Base-by-base conservation (phyloP, 1,139 yeast species). In the Pichia sp. region DNA sequence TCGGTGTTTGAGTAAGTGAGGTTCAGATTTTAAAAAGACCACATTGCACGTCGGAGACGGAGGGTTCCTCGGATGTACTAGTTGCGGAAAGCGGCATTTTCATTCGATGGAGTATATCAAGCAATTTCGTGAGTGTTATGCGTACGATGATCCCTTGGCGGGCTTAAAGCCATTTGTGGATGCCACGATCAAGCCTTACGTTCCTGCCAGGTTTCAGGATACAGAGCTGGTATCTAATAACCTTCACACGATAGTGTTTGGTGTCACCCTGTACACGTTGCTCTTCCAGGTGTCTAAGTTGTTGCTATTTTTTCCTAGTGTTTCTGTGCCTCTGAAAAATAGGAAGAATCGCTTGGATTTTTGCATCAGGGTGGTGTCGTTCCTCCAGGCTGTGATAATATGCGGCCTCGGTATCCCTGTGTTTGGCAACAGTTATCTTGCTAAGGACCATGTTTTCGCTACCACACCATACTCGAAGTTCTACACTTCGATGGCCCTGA, bases 291-390 rank as follows among this genome's bases (percentile, higher is more conserved):
- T 74, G 2, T 77, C 84, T 0, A 75, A 80, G 7, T 31, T 68
- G 41, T 44, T 82, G 30, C 75, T 87, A 41, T 77, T 80, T 6
- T 46, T 59, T 36, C 59, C 62, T 5, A 11, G 45, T 0, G 49
- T 64, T 8, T 44, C 50, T 16, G 47, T 53, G 8, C 51, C 53
- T 13, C 64, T 75, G 51, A 87, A 87, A 70, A 75, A 75, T 8
- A 63, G 70, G 8, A 79, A 81, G 59, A 76, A 79, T 40, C 75
- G 75, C 64, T 69, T 85, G 63, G 92, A 93, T 69, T 89, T 89
- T 65, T 95, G 90, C 68, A 85, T 92, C 62, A 97, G 93, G 69
- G 79, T 87, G 23, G 97, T 90, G 3, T 89, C 98, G 2, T 87
- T 87, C 81, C 77, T 90, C 44, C 97, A 93, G 70, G 80, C 92